Conservation (phyloP, 371 early-diverging fungal genomes). For the Zychaea mexicana region DNA sequence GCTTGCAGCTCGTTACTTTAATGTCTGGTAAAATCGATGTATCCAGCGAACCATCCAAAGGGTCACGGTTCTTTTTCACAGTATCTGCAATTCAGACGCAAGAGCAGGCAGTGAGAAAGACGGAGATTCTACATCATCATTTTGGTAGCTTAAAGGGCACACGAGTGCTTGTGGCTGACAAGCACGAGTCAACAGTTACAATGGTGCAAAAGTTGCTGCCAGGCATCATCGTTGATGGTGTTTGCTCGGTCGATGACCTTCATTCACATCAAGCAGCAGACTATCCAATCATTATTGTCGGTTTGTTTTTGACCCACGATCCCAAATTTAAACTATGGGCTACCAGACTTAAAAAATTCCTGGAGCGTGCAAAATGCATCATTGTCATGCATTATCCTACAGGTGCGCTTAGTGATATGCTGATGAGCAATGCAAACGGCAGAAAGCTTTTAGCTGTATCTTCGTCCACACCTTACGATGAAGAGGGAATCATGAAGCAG, state of each 20-base stretch:
- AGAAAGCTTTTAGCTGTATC: slow-evolving; percentile 11
- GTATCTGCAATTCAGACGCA: slow-evolving; percentile 36
- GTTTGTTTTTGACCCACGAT: slow-evolving; percentile 20
- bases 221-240: slow-evolving; percentile 29
- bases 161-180: slow-evolving; percentile 38
- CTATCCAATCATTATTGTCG: slow-evolving; percentile 41
- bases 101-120: slow-evolving; percentile 27
- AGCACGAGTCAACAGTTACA: slow-evolving; percentile 27
- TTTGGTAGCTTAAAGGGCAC: slow-evolving; percentile 20
- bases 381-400: slow-evolving; percentile 46
- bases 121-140: slow-evolving; percentile 17
- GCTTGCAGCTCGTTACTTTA: slow-evolving; percentile 53
- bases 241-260: slow-evolving; percentile 20
- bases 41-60: slow-evolving; percentile 52
- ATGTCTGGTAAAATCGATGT: slow-evolving; percentile 64
- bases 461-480: neutral
- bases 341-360: slow-evolving; percentile 20
- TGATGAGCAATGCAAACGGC: slow-evolving; percentile 4
- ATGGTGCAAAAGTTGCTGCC: slow-evolving; percentile 36
- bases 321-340: slow-evolving; percentile 18
- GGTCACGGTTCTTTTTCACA: slow-evolving; percentile 58
- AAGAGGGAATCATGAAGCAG: neutral
- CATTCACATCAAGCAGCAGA: neutral
- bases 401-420: slow-evolving; percentile 19
- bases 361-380: slow-evolving; percentile 21